Evolutionary conservation across 208 protist species (phyloP).

Genomic region (Trypanosoma avium): DNA sequence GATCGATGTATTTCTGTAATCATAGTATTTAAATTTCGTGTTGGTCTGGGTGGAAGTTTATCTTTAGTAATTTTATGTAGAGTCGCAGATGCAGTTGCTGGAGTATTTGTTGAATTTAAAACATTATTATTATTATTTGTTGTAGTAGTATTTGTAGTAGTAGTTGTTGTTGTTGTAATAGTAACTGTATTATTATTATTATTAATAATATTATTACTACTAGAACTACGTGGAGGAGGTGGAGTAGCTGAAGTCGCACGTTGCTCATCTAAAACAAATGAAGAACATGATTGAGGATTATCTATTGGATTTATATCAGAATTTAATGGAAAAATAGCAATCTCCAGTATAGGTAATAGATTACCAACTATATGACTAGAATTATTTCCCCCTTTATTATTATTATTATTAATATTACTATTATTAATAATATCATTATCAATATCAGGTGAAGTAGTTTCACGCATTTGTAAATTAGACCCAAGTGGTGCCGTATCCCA

Average conservation of each 20-base stretch:
- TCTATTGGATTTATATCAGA: not conserved
- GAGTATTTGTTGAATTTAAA: not conserved
- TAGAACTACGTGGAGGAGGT: too few relatives aligned
- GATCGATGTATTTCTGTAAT: not conserved
- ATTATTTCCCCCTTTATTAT: not conserved
- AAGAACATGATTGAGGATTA: not conserved
- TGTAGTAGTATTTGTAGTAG: too few relatives aligned
- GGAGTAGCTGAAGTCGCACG: too few relatives aligned
- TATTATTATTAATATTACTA: not conserved
- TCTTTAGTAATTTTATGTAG: not conserved
- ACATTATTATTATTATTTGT: too few relatives aligned
- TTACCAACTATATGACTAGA: not conserved
- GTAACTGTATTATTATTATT: too few relatives aligned
- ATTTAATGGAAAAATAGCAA: conserved; percentile 18
- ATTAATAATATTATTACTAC: too few relatives aligned
- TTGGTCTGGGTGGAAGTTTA: not conserved
- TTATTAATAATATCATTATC: too few relatives aligned
- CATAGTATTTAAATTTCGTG: not conserved
- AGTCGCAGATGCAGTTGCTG: not conserved
- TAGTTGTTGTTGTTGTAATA: not conserved
- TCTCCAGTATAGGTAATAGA: conserved; percentile 14
- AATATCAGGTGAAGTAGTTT: too few relatives aligned
- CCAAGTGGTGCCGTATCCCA: too few relatives aligned
- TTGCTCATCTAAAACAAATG: not conserved
- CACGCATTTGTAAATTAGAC: too few relatives aligned